Evolutionary conservation across 2,329 filamentous ascomycete genomes (phyloP).

Genomic region (Neopestalotiopsis clavispora): DNA sequence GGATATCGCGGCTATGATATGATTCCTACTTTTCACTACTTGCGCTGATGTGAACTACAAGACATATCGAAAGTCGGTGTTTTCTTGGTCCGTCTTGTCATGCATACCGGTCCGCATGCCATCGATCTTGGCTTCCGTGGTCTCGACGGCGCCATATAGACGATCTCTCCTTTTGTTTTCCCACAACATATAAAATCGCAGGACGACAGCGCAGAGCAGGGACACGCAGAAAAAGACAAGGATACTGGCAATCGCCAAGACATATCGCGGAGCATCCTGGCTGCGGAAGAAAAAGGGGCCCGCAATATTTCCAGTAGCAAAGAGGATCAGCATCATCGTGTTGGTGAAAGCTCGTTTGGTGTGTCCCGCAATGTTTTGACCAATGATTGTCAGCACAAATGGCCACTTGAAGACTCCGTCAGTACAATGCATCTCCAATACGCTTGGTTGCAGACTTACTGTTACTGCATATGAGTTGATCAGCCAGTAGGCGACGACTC

Average conservation of each 20-base stretch:
- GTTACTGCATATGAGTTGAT: slow-evolving; percentile 34
- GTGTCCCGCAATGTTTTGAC: slow-evolving; percentile 38
- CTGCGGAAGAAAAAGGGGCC: slow-evolving; percentile 30
- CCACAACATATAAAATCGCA: slow-evolving; percentile 26
- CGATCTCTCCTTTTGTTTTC: slow-evolving; percentile 58
- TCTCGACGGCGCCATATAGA: slow-evolving; percentile 23
- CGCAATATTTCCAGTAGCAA: slow-evolving; percentile 26
- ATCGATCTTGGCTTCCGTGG: slow-evolving; percentile 48
- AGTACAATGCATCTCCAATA: no score
- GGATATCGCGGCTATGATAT: no score
- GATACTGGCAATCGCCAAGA: slow-evolving; percentile 34
- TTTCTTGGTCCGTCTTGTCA: slow-evolving; percentile 60
- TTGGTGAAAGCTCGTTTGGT: slow-evolving; percentile 40
- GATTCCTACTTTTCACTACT: no score
- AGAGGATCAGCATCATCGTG: slow-evolving; percentile 34
- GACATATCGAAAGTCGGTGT: slow-evolving; percentile 58
- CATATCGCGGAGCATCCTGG: slow-evolving; percentile 28
- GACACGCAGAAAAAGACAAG: slow-evolving; percentile 18
- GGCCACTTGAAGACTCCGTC: no score
- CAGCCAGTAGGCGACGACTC: slow-evolving; percentile 59
- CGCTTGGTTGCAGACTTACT: slow-evolving; percentile 24
- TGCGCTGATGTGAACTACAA: no score
- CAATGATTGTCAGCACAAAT: slow-evolving; percentile 36
- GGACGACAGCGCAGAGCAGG: slow-evolving; percentile 26
- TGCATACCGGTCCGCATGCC: slow-evolving; percentile 60